A percentile compares a stretch with the other conserved stretches of the same genome.
Evolutionary conservation across 257 asterid species (phyloP).

Genomic region (Ligustrum vulgare): DNA sequence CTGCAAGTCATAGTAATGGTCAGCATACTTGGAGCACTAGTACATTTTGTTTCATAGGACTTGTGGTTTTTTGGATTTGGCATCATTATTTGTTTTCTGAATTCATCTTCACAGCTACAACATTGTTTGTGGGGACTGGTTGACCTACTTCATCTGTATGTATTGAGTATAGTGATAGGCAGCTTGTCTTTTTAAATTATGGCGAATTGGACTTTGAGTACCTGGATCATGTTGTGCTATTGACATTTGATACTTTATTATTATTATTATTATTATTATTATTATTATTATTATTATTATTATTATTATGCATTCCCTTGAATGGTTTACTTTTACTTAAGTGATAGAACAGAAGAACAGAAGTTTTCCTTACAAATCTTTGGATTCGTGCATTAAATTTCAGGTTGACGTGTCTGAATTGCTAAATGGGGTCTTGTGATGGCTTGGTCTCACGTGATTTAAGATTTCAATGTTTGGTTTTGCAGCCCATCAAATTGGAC

Average conservation of each 20-base stretch:
- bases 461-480: background rate
- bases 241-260: background rate
- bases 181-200: background rate
- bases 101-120: background rate
- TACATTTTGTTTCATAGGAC: background rate
- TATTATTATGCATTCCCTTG: no score
- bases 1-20: background rate
- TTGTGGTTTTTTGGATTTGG: background rate
- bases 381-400: background rate
- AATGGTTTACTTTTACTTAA: background rate
- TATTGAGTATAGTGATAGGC: background rate
- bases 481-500: constrained; percentile 87
- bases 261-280: no score
- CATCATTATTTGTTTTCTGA: background rate
- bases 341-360: background rate
- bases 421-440: background rate
- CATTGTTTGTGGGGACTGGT: background rate
- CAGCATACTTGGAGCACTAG: background rate
- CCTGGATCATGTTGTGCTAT: background rate
- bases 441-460: background rate
- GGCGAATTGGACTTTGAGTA: background rate
- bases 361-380: background rate
- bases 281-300: no score
- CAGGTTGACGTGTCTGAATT: background rate
- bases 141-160: background rate